phyloP scores from a whole-genome alignment of 805 yeast genomes.

The Wickerhamomyces alni region DNA sequence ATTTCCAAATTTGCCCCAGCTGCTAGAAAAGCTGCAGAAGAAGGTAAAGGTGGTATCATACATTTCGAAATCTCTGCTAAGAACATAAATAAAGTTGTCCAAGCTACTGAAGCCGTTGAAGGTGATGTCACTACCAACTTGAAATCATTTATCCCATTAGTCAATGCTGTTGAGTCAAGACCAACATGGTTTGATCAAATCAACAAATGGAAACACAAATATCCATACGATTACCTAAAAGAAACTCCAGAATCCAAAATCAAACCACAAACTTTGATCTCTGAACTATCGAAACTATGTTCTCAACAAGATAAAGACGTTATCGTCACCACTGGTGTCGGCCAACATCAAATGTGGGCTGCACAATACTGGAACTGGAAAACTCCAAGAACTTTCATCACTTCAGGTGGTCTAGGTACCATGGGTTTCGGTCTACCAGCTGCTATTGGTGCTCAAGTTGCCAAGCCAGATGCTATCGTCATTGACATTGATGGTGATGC shows the following conservation, averaged over 20 bases:
- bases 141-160: conserved; percentile 63
- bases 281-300: conserved; percentile 71
- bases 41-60: conserved; percentile 89
- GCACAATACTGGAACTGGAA: conserved; percentile 97
- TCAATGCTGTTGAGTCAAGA: conserved; percentile 60
- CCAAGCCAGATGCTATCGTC: conserved; percentile 89
- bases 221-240: conserved; percentile 74
- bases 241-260: conserved; percentile 78
- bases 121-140: conserved; percentile 89
- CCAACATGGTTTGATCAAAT: conserved; percentile 75
- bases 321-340: conserved; percentile 95
- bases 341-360: conserved; percentile 99
- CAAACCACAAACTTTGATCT: conserved; percentile 89
- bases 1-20: conserved; percentile 87
- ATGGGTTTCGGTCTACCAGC: conserved; percentile 98
- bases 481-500: conserved; percentile 99
- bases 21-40: conserved; percentile 83
- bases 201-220: conserved; percentile 76
- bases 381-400: conserved; percentile 85
- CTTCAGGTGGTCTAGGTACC: conserved; percentile 99
- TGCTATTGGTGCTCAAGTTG: conserved; percentile 97
- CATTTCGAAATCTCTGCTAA: conserved; percentile 96
- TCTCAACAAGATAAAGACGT: conserved; percentile 61
- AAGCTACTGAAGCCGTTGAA: conserved; percentile 93
- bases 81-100: conserved; percentile 95